Evolutionary conservation across 2,329 filamentous ascomycete species (phyloP), one percentile per base, ranked within the genome.

Genomic region (Penicillium sp.): DNA sequence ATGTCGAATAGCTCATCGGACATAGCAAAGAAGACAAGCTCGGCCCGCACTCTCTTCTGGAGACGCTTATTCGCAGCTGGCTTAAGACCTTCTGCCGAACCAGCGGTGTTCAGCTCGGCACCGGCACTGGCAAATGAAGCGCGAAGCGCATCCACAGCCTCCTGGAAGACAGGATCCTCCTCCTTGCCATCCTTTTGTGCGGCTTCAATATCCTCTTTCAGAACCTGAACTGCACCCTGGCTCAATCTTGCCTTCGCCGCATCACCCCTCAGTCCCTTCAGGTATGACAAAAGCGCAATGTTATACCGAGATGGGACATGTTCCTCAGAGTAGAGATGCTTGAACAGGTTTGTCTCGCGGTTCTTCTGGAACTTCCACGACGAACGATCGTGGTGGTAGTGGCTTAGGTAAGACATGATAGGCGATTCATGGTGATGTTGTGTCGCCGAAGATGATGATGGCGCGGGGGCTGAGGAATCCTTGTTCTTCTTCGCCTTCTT

Each of bases 281-380:
- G 85, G 76, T 97, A 98, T 51, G 85, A 82, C 70, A 89, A 85
- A 43, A 97, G 85, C 22, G 86, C 81, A 47, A 84, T 77, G 57
- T 90, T 87, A 75, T 93, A 85, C 57, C 83, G 78, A 16, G 87
- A 77, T 0, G 92, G 90, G 44, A 97, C 84, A 44, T 84, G 83
- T 65, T 87, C 84, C 62, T 86, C 77, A 64, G 90, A 87, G 71
- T 96, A 90, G 46, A 90, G 78, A 78, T 96, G 87, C 74, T 95
- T 93, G 70, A 97, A 84, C 13, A 97, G 81, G 65, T 90, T 86
- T 53, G 88, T 90, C 75, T 97, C 93, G 70, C 91, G 87, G 66
- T 91, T 93, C 78, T 97, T 97, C 79, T 96, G 96, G 80, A 97
- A 98, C 75, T 96, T 97, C 93, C 93, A 98, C 65, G 81, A 81